phyloP scores from a whole-genome alignment of 2,329 filamentous ascomycete species.

The Paecilomyces formosus region DNA sequence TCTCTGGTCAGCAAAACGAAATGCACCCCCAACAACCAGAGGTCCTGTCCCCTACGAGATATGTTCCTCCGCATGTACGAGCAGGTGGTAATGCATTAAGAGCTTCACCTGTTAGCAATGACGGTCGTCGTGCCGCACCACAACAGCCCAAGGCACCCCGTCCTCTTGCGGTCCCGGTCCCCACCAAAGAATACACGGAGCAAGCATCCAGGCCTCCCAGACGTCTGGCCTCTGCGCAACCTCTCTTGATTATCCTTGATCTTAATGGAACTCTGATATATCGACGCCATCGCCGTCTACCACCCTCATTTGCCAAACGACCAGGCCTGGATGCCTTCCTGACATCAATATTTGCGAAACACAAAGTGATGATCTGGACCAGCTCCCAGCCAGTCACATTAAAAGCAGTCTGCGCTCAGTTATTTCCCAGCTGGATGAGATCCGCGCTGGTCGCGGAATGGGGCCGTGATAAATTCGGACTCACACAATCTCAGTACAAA shows the following conservation, averaged over 20 bases:
- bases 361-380: conserved; percentile 84
- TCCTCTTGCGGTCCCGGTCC: conserved; percentile 48
- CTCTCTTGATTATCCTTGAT: conserved; percentile 77
- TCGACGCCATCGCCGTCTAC: conserved; percentile 50
- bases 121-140: not conserved
- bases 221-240: conserved; percentile 43
- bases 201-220: conserved; percentile 43
- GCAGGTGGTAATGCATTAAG: not conserved
- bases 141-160: conserved; percentile 4
- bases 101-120: not conserved
- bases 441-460: conserved; percentile 60
- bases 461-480: conserved; percentile 68
- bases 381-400: conserved; percentile 73
- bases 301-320: conserved; percentile 55
- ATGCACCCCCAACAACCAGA: not conserved
- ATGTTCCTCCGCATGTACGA: not conserved
- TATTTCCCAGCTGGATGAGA: conserved; percentile 53
- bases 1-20: not conserved
- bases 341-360: conserved; percentile 63
- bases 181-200: conserved; percentile 54
- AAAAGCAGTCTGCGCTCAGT: conserved; percentile 44
- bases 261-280: conserved; percentile 85
- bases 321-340: conserved; percentile 65
- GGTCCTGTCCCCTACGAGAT: not conserved
- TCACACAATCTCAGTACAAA: conserved; percentile 58